Conservation (phyloP, 2,329 filamentous ascomycete species). For the Fusarium multiceps region DNA sequence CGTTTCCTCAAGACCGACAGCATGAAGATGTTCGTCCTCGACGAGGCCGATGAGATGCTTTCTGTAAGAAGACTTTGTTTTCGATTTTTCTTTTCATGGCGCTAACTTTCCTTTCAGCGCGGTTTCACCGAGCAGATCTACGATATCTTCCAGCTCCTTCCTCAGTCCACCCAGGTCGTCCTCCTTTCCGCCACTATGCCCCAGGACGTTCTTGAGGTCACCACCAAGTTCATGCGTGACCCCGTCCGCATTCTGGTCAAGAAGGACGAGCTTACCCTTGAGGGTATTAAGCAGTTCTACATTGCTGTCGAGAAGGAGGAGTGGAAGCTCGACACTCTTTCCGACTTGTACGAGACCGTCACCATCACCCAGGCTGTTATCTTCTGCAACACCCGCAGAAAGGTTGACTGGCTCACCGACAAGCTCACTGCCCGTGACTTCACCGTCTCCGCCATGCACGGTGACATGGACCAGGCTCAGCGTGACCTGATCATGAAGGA, state of each 20-base stretch:
- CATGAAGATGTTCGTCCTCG: constrained; percentile 99
- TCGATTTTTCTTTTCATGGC: neutral
- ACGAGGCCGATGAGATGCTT: constrained; percentile 99
- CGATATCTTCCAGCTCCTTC: constrained; percentile 99
- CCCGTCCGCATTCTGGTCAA: constrained; percentile 99
- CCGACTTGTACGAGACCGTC: constrained; percentile 98
- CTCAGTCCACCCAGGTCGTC: constrained; percentile 97
- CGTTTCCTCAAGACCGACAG: constrained; percentile 95
- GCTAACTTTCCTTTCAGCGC: constrained; percentile 67
- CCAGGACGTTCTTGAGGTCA: constrained; percentile 98
- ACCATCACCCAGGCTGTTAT: constrained; percentile 99
- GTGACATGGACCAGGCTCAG: constrained; percentile 98
- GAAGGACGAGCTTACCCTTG: constrained; percentile 99
- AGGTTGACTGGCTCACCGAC: constrained; percentile 99
- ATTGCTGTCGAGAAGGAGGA: constrained; percentile 99
- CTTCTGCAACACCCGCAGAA: constrained; percentile 99
- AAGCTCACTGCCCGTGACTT: constrained; percentile 99
- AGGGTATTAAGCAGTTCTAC: constrained; percentile 99
- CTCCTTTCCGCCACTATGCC: constrained; percentile 98
- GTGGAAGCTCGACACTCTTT: constrained; percentile 99
- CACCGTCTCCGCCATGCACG: constrained; percentile 99
- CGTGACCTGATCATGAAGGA: constrained; percentile 99
- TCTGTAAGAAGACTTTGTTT: constrained; percentile 67
- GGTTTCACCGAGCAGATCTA: constrained; percentile 99
- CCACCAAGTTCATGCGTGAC: constrained; percentile 99